Evolutionary conservation across 2,329 filamentous ascomycete genomes (phyloP).

Genomic region (Aureobasidium subglaciale): DNA sequence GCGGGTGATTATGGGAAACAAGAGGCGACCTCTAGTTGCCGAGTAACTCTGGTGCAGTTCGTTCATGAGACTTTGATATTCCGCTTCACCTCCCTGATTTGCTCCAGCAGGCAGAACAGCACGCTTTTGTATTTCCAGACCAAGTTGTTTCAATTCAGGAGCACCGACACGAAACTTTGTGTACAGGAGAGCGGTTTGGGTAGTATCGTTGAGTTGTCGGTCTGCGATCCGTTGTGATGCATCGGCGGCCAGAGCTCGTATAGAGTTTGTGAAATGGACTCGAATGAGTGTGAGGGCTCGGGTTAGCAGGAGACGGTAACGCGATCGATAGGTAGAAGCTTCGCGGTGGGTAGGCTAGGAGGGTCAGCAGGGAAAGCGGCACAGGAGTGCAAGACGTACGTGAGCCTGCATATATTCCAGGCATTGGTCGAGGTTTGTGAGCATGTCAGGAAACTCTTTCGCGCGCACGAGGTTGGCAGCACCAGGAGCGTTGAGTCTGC

Average conservation of each 20-base stretch:
- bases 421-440: conserved; percentile 80
- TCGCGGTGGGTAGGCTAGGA: conserved; percentile 72
- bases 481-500: conserved; percentile 84
- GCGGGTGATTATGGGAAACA: conserved; percentile 55
- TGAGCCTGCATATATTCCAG: conserved; percentile 87
- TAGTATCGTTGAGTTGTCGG: conserved; percentile 63
- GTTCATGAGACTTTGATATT: conserved; percentile 60
- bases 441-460: conserved; percentile 78
- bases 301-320: conserved; percentile 75
- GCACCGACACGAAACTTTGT: conserved; percentile 64
- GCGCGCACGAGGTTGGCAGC: conserved; percentile 79
- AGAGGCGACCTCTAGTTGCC: conserved; percentile 50
- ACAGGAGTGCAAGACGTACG: conserved; percentile 41
- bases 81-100: conserved; percentile 51
- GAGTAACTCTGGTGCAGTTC: conserved; percentile 59
- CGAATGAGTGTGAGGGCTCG: conserved; percentile 60
- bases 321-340: conserved; percentile 76
- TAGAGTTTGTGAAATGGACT: conserved; percentile 57
- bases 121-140: conserved; percentile 60
- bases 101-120: conserved; percentile 54
- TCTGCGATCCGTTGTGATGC: conserved; percentile 58
- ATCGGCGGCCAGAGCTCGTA: conserved; percentile 55
- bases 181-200: conserved; percentile 63
- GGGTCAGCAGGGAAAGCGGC: conserved; percentile 20
- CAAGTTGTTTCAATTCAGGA: conserved; percentile 57